A percentile compares a stretch with the other conserved stretches of the same genome.
Evolutionary conservation across 2,329 filamentous ascomycete genomes (phyloP).

Genomic region (Hymenoscyphus scutula): DNA sequence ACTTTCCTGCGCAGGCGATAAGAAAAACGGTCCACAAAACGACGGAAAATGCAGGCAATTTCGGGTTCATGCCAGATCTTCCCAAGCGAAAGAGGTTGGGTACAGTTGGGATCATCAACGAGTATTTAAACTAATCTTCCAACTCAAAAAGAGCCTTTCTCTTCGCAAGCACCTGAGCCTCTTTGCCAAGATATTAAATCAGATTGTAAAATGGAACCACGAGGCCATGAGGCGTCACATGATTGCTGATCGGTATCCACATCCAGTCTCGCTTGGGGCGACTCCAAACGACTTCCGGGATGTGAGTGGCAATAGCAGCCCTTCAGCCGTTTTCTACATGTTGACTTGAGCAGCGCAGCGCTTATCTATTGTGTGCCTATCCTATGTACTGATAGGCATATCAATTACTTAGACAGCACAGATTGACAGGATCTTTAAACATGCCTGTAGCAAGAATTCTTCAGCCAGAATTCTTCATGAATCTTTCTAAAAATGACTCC

Average conservation of each 20-base stretch:
- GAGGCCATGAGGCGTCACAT: neutral
- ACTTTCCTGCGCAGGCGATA: neutral
- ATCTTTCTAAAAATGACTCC: constrained; percentile 1
- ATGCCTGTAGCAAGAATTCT: too few relatives aligned
- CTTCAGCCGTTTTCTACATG: neutral
- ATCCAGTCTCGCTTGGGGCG: neutral
- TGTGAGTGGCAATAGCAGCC: neutral
- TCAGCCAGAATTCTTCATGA: too few relatives aligned
- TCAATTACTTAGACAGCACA: too few relatives aligned
- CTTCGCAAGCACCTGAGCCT: neutral
- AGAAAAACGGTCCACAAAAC: neutral
- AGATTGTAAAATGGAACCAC: neutral
- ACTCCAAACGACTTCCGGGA: neutral
- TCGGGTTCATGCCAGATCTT: neutral
- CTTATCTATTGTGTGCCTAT: neutral
- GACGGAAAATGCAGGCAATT: neutral
- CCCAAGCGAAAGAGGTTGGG: neutral
- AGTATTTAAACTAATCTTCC: neutral
- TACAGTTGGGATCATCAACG: neutral
- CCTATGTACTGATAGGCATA: neutral
- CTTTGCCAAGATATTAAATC: constrained; percentile 1
- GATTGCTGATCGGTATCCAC: neutral
- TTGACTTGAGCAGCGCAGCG: neutral
- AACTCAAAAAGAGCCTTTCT: too few relatives aligned
- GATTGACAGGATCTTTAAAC: too few relatives aligned